phyloP scores from a whole-genome alignment of 495 filamentous ascomycete genomes.

The Chaetomidium leptoderma region DNA sequence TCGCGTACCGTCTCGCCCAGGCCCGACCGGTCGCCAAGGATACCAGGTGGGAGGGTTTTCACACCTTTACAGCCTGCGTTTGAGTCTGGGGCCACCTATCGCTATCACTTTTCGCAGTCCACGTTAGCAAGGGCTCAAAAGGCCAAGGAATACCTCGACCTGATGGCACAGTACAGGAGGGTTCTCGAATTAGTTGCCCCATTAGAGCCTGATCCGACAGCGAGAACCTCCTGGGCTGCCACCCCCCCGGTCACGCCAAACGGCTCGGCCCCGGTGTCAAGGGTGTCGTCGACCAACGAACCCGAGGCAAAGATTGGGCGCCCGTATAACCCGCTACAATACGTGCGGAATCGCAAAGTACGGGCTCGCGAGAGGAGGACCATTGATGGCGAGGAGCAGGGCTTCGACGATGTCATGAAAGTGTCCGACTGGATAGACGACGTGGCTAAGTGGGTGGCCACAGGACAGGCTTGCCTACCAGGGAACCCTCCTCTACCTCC shows the following conservation, averaged over 20 bases:
- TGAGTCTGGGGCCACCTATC: constrained; percentile 38
- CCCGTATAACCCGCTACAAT: constrained; percentile 80
- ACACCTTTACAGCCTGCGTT: constrained; percentile 46
- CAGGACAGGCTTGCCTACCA: constrained; percentile 27
- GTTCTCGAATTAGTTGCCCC: constrained; percentile 71
- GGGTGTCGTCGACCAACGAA: constrained; percentile 14
- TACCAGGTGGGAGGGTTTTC: constrained; percentile 30
- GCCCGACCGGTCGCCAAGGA: constrained; percentile 41
- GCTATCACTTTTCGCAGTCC: constrained; percentile 67
- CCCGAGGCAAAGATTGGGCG: constrained; percentile 46
- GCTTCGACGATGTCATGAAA: constrained; percentile 65
- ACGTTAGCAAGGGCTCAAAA: constrained; percentile 75
- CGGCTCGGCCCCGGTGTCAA: constrained; percentile 18
- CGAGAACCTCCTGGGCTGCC: constrained; percentile 26
- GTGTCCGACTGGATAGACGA: constrained; percentile 72
- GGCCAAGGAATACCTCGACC: constrained; percentile 71
- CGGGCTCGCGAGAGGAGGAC: constrained; percentile 65
- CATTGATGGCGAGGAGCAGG: constrained; percentile 66
- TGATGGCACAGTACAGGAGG: constrained; percentile 74
- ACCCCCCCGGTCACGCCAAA: constrained; percentile 33
- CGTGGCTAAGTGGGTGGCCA: constrained; percentile 52
- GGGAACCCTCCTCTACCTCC: constrained; percentile 55
- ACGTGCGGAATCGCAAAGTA: constrained; percentile 77
- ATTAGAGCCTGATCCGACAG: constrained; percentile 47
- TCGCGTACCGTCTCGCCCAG: constrained; percentile 58